A percentile compares a stretch with the other conserved stretches of the same genome.
These are phyloP conservation scores for Penicillium cinerascens DNA, from an alignment of 495 filamentous ascomycete species.

Conservation along the genomic window DNA sequence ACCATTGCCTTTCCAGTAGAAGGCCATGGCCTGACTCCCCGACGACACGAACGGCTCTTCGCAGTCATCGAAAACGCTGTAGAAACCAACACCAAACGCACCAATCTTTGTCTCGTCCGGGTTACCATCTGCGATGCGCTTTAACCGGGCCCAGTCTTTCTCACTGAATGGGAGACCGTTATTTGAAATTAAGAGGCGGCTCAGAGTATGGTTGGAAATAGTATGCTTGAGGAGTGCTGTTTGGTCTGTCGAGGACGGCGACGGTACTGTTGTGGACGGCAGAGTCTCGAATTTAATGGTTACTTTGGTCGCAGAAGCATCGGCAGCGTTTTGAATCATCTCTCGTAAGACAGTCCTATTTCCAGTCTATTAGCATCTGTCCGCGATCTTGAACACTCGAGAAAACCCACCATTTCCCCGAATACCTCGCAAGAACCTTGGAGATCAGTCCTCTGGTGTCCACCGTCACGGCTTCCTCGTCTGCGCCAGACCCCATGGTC, in stretches of 20 bases:
- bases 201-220: conserved; percentile 76
- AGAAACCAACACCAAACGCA: conserved; percentile 97
- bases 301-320: conserved; percentile 86
- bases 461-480: conserved; percentile 97
- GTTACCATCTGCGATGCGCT: conserved; percentile 96
- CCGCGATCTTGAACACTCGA: neutral
- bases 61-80: conserved; percentile 96
- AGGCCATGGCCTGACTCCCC: conserved; percentile 88
- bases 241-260: conserved; percentile 61
- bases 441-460: conserved; percentile 96
- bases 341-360: conserved; percentile 70
- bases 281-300: conserved; percentile 86
- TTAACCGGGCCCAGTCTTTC: conserved; percentile 89
- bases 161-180: conserved; percentile 79
- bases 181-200: conserved; percentile 81
- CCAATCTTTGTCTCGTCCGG: conserved; percentile 99
- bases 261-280: conserved; percentile 71
- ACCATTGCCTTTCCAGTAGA: conserved; percentile 97
- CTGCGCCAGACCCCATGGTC: conserved; percentile 77
- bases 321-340: conserved; percentile 95
- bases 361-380: conserved; percentile 6
- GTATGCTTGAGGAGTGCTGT: conserved; percentile 76
- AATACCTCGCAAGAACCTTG: conserved; percentile 93
- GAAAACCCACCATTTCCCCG: conserved; percentile 70
- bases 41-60: conserved; percentile 96